A percentile compares a stretch with the other conserved stretches of the same genome.
These are phyloP conservation scores for Pythium aphanidermatum DNA, from an alignment of 352 stramenopile genomes.

Conservation along the genomic window DNA sequence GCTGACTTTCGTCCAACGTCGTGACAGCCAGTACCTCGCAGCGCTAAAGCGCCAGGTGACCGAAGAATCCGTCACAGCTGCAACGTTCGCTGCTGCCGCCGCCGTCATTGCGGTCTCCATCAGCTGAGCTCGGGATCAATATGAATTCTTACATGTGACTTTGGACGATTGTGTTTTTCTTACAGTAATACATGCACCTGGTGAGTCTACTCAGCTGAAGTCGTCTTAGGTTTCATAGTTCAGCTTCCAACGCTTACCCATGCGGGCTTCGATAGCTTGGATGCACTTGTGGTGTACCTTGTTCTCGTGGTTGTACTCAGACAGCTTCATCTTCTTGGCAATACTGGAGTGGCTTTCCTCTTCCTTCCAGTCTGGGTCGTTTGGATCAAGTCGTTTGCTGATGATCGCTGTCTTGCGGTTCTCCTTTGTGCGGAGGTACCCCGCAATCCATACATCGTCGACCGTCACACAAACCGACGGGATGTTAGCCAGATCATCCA, in stretches of 20 bases:
- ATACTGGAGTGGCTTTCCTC: conserved; percentile 35
- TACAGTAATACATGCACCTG: not conserved
- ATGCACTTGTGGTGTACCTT: conserved; percentile 83
- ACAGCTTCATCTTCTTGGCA: conserved; percentile 61
- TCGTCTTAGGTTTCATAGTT: conserved; percentile 42
- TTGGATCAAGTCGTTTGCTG: conserved; percentile 70
- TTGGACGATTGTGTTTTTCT: not conserved
- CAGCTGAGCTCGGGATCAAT: conserved; percentile 1
- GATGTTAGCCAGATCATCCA: conserved; percentile 63
- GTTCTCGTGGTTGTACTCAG: conserved; percentile 75
- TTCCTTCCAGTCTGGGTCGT: conserved; percentile 62
- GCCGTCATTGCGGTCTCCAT: conserved; percentile 21
- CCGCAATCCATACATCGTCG: conserved; percentile 79
- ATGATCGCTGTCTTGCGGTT: conserved; percentile 51
- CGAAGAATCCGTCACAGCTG: conserved; percentile 18
- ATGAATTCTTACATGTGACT: too few species aligned
- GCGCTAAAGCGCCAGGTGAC: conserved; percentile 20
- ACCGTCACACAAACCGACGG: conserved; percentile 67
- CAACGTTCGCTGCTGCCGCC: conserved; percentile 18
- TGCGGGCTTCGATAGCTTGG: conserved; percentile 57
- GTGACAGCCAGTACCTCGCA: conserved; percentile 39
- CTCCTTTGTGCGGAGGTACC: conserved; percentile 68
- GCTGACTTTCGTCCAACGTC: conserved; percentile 56
- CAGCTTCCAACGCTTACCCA: conserved; percentile 52
- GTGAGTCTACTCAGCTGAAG: not conserved